Percentiles rank a stretch among this genome's conserved stretches.
Evolutionary conservation across 108 stramenopile genomes (phyloP).

Genomic region (Nitzschia palea): DNA sequence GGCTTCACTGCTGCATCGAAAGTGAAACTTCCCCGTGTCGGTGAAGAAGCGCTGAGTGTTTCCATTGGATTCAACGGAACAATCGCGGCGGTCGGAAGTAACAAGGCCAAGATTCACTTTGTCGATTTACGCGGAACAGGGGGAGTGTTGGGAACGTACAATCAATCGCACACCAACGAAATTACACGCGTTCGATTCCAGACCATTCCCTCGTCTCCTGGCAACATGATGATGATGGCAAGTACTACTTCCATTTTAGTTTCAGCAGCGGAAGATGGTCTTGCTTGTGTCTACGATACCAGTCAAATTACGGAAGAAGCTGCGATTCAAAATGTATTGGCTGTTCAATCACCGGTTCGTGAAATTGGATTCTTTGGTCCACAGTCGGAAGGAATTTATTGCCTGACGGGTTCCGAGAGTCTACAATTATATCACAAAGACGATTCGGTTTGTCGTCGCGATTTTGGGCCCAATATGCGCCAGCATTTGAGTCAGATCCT

Average conservation of each 20-base stretch:
- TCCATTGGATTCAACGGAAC: constrained; percentile 78
- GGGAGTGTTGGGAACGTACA: constrained; percentile 66
- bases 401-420: constrained; percentile 82
- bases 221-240: background rate
- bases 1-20: constrained; percentile 4
- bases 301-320: constrained; percentile 76
- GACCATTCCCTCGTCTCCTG: constrained; percentile 12
- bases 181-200: constrained; percentile 75
- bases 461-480: constrained; percentile 43
- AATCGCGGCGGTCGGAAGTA: constrained; percentile 76
- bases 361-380: constrained; percentile 81
- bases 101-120: constrained; percentile 70
- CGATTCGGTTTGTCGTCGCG: constrained; percentile 34
- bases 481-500: constrained; percentile 16
- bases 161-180: constrained; percentile 81
- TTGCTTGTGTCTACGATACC: constrained; percentile 76
- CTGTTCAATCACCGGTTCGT: constrained; percentile 66
- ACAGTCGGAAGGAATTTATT: constrained; percentile 58
- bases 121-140: constrained; percentile 55
- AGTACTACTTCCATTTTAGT: constrained; percentile 48
- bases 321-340: constrained; percentile 65
- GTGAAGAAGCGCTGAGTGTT: constrained; percentile 62
- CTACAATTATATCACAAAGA: constrained; percentile 59
- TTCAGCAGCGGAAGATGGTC: constrained; percentile 81
- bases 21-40: constrained; percentile 17